phyloP scores from a whole-genome alignment of 2,329 filamentous ascomycete genomes.

The Penicillium sp. region DNA sequence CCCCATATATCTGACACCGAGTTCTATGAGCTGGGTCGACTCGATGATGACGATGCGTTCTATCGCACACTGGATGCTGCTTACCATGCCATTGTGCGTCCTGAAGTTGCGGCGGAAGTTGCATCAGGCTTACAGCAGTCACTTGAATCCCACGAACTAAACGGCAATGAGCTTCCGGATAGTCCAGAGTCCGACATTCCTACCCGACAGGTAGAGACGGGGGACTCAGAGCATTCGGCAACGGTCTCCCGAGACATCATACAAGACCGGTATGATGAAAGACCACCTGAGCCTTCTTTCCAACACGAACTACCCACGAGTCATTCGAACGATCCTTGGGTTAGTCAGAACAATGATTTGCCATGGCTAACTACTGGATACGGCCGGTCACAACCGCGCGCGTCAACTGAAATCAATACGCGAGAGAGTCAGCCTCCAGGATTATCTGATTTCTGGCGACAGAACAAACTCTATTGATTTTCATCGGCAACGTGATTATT shows the following conservation, averaged over 20 bases:
- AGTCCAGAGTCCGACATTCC: neutral
- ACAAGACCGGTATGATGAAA: neutral
- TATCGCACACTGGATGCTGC: constrained; percentile 9
- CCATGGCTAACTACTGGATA: neutral
- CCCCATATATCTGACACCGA: neutral
- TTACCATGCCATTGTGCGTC: neutral
- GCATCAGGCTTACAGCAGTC: neutral
- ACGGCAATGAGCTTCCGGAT: neutral
- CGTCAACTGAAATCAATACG: neutral
- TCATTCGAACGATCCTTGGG: neutral
- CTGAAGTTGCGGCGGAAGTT: neutral
- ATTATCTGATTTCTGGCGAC: constrained; percentile 23
- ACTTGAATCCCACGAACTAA: neutral
- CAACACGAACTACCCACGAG: neutral
- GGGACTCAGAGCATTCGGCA: neutral
- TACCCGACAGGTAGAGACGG: neutral
- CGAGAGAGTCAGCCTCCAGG: neutral
- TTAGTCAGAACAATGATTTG: neutral
- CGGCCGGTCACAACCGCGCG: neutral
- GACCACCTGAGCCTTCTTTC: neutral
- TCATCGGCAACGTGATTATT: constrained; percentile 7
- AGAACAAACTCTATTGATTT: constrained; percentile 30
- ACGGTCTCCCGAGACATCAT: neutral
- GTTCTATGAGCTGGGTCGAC: neutral
- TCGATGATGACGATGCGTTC: constrained; percentile 8